Evolutionary conservation across 208 protist species (phyloP).

Genomic region (Naegleria lovaniensis): DNA sequence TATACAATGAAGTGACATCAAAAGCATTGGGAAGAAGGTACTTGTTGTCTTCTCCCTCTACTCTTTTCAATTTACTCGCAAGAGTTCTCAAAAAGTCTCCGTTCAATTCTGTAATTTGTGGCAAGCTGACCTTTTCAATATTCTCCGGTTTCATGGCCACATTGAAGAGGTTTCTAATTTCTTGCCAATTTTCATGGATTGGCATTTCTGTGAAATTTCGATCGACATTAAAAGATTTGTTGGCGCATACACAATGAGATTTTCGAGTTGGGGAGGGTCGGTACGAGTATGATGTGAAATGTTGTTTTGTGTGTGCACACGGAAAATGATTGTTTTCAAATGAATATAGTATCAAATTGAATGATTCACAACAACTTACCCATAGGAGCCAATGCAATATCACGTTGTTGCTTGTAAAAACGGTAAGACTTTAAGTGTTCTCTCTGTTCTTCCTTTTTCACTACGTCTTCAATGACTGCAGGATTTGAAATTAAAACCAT

Average conservation of each 20-base stretch:
- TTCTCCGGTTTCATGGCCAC: background rate
- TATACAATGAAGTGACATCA: background rate
- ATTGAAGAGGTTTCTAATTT: background rate
- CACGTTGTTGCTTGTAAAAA: no score
- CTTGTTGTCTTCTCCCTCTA: background rate
- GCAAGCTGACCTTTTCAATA: background rate
- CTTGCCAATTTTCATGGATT: background rate
- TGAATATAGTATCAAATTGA: no score
- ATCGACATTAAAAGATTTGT: no score
- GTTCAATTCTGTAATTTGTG: background rate
- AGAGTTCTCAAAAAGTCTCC: background rate
- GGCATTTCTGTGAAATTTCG: no score
- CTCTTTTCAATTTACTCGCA: background rate
- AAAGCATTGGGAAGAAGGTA: background rate
- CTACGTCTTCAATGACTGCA: background rate
- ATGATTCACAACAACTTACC: no score
- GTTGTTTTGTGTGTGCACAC: no score
- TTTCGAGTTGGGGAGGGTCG: no score
- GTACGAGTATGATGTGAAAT: no score
- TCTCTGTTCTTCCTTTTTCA: background rate
- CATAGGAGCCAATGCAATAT: no score
- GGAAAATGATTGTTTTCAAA: no score
- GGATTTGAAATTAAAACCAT: background rate
- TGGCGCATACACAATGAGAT: no score
- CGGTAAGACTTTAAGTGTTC: background rate